Evolutionary conservation across 169 alveolate genomes (phyloP).

Genomic region (Prorocentrum cordatum): DNA sequence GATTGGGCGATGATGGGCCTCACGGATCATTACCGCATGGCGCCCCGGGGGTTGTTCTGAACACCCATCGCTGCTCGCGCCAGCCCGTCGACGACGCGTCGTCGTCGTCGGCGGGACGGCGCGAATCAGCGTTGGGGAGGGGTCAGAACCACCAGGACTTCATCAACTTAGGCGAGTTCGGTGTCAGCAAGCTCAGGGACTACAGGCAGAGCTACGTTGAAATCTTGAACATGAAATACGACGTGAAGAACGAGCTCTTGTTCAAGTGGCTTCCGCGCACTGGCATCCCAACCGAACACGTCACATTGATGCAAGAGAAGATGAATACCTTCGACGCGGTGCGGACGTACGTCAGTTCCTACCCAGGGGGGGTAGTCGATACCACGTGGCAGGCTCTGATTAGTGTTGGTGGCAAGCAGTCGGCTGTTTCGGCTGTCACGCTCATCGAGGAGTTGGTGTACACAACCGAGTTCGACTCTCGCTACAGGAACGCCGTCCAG

Average conservation of each 20-base stretch:
- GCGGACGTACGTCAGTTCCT: background rate
- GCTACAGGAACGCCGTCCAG: background rate
- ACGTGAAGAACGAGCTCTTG: background rate
- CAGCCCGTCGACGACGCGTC: too few relatives aligned
- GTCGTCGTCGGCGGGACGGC: too few relatives aligned
- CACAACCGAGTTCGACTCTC: background rate
- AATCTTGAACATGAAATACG: background rate
- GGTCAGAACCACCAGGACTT: background rate
- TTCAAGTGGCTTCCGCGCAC: background rate
- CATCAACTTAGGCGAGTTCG: background rate
- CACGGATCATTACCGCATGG: background rate
- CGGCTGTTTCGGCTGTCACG: background rate
- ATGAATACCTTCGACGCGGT: background rate
- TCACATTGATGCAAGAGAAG: background rate
- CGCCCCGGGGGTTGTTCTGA: too few relatives aligned
- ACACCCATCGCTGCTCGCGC: too few relatives aligned
- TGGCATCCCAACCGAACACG: background rate
- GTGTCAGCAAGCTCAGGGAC: background rate
- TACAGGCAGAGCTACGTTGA: background rate
- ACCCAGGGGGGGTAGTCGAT: background rate
- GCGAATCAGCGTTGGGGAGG: background rate
- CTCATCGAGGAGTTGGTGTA: background rate
- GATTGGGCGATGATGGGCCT: background rate
- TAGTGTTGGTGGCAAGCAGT: background rate
- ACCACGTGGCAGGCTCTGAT: background rate